Evolutionary conservation across 139 green algal genomes (phyloP).

Genomic region (Micractinium sp.): DNA sequence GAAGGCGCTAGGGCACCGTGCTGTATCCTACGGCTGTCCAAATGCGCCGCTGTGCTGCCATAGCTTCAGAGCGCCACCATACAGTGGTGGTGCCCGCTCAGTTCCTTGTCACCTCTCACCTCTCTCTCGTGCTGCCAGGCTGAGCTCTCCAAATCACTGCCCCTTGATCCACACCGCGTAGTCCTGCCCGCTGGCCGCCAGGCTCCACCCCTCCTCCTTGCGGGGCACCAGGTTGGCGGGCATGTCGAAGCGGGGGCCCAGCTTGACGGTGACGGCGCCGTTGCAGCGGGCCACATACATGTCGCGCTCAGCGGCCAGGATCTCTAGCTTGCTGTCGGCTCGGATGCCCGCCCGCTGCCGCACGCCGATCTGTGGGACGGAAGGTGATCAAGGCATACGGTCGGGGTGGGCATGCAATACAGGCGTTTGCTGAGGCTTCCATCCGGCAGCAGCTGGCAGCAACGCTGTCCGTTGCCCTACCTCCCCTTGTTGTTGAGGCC

Average conservation of each 20-base stretch:
- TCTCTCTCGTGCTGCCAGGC: background rate
- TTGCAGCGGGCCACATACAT: slow-evolving; percentile 75
- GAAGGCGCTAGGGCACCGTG: background rate
- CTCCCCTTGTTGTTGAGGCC: too few species aligned
- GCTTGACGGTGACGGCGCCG: slow-evolving; percentile 59
- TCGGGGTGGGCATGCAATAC: background rate
- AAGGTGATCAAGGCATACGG: background rate
- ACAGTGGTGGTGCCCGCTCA: background rate
- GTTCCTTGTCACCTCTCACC: too few species aligned
- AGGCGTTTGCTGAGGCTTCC: too few species aligned
- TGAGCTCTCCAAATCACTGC: background rate
- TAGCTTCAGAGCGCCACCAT: background rate
- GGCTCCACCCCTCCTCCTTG: slow-evolving; percentile 52
- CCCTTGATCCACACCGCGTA: slow-evolving; percentile 64
- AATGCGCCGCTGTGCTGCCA: background rate
- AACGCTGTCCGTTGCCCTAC: too few species aligned
- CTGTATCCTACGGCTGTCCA: background rate
- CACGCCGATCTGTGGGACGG: slow-evolving; percentile 43
- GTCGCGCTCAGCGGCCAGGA: slow-evolving; percentile 68
- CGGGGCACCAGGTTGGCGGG: slow-evolving; percentile 36
- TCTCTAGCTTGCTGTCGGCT: slow-evolving; percentile 65
- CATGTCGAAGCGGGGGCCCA: slow-evolving; percentile 56
- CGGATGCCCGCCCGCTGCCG: slow-evolving; percentile 59
- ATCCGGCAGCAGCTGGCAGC: too few species aligned
- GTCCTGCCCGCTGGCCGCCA: slow-evolving; percentile 48